Evolutionary conservation across 208 protist genomes (phyloP), one percentile per base, ranked within the genome.

Genomic region (Chromosphaera perkinsii): DNA sequence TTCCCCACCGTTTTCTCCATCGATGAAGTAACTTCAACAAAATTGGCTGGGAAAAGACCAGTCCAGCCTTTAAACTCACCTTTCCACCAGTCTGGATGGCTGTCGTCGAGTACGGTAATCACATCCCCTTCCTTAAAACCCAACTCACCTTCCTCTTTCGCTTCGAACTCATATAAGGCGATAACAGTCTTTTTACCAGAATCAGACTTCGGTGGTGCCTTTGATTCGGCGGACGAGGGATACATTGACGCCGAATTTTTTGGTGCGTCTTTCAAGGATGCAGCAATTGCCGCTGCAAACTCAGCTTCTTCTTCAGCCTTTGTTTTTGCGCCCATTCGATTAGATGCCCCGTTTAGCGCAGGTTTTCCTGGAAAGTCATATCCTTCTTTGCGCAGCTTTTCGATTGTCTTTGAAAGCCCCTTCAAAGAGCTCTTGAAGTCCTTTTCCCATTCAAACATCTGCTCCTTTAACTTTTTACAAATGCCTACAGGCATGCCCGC

Each of bases 81-180:
- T 33, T 47, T 63, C 59, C 59, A 66, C 59, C 59, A 66, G 43
- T 66, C 43, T 29, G 59, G 59, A 29, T 54, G 37, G 7, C 12
- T 24, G 2, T 66, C 42, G 31, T 66, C 59, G 29, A 66, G 45
- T 7, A 66, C 9, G 7, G 42, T 49, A 33, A 45, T 29, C 20
- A 54, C 24, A 37, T 66, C 59, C 22, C 59, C 59, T 17, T 14
- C 12, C 37, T 55, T n/a, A 27, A 66, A 39, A 0, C 43, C 42
- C 1, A 66, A 29, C 31, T 66, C 59, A 20, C 59, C 59, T 1
- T 66, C 59, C 27, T 66, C 59, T 31, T 54, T 26, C 0, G 43
- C 42, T 20, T 66, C 59, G 29, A 66, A 66, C 5, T 24, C 43
- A 45, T 66, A 66, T 26, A 63, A 0, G n/a, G 57, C 57, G 20